Base-by-base conservation (phyloP, 371 early-diverging fungal genomes). In the Apophysomyces elegans region DNA sequence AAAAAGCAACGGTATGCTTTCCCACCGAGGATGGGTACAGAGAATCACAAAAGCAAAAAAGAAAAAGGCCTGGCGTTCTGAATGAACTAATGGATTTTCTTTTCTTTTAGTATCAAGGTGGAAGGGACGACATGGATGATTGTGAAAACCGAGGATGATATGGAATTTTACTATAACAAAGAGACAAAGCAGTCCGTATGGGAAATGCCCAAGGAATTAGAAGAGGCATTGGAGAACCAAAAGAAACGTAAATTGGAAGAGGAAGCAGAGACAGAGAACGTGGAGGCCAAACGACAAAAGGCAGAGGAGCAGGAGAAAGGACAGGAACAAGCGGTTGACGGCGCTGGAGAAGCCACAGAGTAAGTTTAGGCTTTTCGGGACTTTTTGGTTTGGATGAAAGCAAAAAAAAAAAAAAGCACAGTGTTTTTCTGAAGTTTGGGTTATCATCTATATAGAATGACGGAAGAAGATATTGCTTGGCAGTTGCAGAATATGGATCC, bases 101-200 rank as follows among this genome's bases (percentile, higher is more conserved):
- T 26, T 26, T 73, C 14, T 8, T 35, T 54, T 72, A 89, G 90
- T 61, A 86, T 81, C 35, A 83, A 80, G 57, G 86, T 94, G 44
- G 86, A 91, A 45, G 84, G 85, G n/a, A 86, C 91, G 0, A 70
- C 76, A 5, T 94, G 95, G 95, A 81, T 85, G 56, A 85, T 94
- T 63, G 88, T 92, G 0, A 78, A 81, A 59, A 93, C 94, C n/a
- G 81, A 76, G 38, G 77, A 79, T 21, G 89, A 90, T 26, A 84
- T 90, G 58, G 93, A 93, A 32, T 93, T 91, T 70, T 95, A 83
- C 65, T 90, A 86, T 66, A 86, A 93, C 80, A 74, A 85, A 44
- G 81, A 86, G 11, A 90, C 89, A 1, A 88, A 89, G 59, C 73
- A 77, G 18, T 84, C 88, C 0, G 79, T 87, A 12, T 95, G 95